Evolutionary conservation across 2,329 filamentous ascomycete species (phyloP), one percentile per base, ranked within the genome.

Genomic region (Monilinia vaccinii-corymbosi): DNA sequence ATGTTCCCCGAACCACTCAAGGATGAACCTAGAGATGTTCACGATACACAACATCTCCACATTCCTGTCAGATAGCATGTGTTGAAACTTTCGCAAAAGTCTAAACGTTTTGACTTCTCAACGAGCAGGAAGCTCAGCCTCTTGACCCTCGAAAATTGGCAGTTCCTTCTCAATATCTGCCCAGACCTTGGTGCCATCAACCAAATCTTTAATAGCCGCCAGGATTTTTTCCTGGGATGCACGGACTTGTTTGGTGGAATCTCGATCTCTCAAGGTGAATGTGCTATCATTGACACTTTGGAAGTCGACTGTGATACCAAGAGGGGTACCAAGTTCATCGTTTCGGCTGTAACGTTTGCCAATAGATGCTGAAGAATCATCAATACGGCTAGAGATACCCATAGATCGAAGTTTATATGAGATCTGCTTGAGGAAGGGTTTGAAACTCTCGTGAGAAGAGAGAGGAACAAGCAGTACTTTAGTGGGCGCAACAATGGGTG

Each of bases 241-340:
- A 63, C 94, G 87, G 61, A 97, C 91, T 77, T 97, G 93, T 73
- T 86, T 88, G 58, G 90, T 97, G 46, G 87, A 88, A 76, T 97
- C 94, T 65, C 91, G 86, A 73, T 97, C 93, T 71, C 93, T 81
- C 65, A 97, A 82, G 1, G 93, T 97, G 71, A 95, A 83, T 9
- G 88, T 88, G 72, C 84, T 84, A 73, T 97, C 91, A 75, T 96
- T 85, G 67, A 96, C 78, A 51, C 90, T 95, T 79, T 97, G 90
- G 82, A 97, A 97, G 75, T 97, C 93, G 62, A 97, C 84, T 0
- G 93, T 97, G 74, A 97, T 86, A 72, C 91, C 93, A 65, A 97
- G 86, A 9, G 93, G 91, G 48, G 94, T 97, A 70, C 93, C 94
- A 61, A 97, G 83, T 77, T 97, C 93, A 74, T 97, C 93, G 73